A percentile compares a stretch with the other conserved stretches of the same genome.
phyloP scores from a whole-genome alignment of 2,329 filamentous ascomycete species.

The Trichophyton schoenleinii region DNA sequence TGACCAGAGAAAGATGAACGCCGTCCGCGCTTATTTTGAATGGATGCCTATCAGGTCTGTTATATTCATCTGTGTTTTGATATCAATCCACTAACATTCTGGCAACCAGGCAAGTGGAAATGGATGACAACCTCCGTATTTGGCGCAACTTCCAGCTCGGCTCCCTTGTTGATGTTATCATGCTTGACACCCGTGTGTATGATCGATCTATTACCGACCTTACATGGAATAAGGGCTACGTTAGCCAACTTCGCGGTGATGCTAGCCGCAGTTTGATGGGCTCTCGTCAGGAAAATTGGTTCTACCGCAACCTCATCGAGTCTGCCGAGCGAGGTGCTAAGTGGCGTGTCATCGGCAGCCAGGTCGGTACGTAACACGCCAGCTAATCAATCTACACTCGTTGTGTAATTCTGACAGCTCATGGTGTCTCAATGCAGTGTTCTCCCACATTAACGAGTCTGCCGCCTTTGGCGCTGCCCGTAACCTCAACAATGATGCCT shows the following conservation, averaged over 20 bases:
- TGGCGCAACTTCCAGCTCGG: conserved; percentile 57
- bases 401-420: neutral
- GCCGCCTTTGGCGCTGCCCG: conserved; percentile 19
- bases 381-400: too few species aligned
- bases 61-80: conserved; percentile 12
- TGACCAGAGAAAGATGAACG: conserved; percentile 63
- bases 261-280: conserved; percentile 60
- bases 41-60: conserved; percentile 45
- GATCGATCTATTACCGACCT: conserved; percentile 52
- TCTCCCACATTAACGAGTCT: conserved; percentile 21
- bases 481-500: conserved; percentile 45
- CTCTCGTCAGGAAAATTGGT: conserved; percentile 60
- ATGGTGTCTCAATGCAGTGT: conserved; percentile 24
- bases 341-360: conserved; percentile 54
- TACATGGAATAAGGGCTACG: conserved; percentile 49
- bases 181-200: conserved; percentile 58
- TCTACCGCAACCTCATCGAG: conserved; percentile 47
- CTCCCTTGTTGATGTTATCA: conserved; percentile 52
- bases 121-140: conserved; percentile 57
- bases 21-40: conserved; percentile 57
- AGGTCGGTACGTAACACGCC: conserved; percentile 6
- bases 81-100: neutral
- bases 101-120: conserved; percentile 41
- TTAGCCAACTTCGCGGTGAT: conserved; percentile 52
- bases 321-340: conserved; percentile 50